Evolutionary conservation across 495 filamentous ascomycete species (phyloP).

Genomic region (Aspergillus taichungensis): DNA sequence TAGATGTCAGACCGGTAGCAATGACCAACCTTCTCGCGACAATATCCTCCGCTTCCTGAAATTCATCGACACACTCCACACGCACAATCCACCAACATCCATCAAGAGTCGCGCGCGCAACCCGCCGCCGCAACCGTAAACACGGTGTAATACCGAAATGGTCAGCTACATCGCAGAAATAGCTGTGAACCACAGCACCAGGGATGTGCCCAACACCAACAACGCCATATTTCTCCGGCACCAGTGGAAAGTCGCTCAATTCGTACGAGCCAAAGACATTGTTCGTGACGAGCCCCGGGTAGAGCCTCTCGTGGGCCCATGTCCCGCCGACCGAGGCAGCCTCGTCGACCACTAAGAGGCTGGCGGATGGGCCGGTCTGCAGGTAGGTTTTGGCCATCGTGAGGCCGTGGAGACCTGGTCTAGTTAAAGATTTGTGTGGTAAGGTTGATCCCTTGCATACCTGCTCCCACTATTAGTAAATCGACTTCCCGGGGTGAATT

Average conservation of each 20-base stretch:
- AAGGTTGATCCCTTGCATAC: background rate
- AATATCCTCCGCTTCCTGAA: background rate
- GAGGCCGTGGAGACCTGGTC: constrained; percentile 35
- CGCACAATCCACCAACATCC: no score
- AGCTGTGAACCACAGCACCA: constrained; percentile 7
- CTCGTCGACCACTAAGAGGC: constrained; percentile 41
- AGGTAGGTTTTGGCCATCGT: constrained; percentile 37
- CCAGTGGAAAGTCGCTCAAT: constrained; percentile 28
- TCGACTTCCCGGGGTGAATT: background rate
- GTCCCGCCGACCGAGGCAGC: constrained; percentile 38
- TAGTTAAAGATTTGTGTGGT: background rate
- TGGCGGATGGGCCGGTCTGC: constrained; percentile 21
- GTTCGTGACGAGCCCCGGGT: constrained; percentile 37
- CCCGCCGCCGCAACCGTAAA: constrained; percentile 5
- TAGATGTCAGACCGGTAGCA: constrained; percentile 35
- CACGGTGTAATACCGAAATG: constrained; percentile 6
- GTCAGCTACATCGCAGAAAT: constrained; percentile 4
- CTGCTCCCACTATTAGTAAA: constrained; percentile 5
- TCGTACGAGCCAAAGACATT: constrained; percentile 29
- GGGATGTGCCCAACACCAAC: constrained; percentile 21
- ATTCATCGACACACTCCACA: no score
- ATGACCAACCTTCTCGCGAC: constrained; percentile 30
- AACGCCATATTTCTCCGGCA: constrained; percentile 14
- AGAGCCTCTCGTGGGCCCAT: constrained; percentile 42
- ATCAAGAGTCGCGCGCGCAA: background rate